These are phyloP conservation scores for Aspergillus olivimuriae DNA, from an alignment of 495 filamentous ascomycete species.

Conservation along the genomic window DNA sequence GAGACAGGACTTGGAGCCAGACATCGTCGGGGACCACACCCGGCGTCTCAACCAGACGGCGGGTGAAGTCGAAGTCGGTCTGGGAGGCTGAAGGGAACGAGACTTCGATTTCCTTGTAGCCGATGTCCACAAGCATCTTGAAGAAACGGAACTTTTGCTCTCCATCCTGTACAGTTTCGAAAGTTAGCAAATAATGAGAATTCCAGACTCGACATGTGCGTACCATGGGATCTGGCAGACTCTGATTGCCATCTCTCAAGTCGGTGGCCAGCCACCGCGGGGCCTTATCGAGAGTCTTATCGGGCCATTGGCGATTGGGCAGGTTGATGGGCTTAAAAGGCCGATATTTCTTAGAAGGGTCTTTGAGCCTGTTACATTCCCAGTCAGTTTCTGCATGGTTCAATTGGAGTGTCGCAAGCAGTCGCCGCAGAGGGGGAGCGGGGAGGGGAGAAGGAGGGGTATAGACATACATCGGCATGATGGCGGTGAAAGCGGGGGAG, in stretches of 20 bases:
- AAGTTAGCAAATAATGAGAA: neutral
- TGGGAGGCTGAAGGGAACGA: conserved; percentile 92
- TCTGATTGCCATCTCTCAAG: conserved; percentile 84
- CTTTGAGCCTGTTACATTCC: conserved; percentile 77
- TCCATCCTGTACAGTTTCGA: conserved; percentile 53
- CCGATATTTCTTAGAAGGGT: conserved; percentile 90
- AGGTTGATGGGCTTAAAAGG: conserved; percentile 70
- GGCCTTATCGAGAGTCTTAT: conserved; percentile 65
- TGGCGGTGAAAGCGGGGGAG: conserved; percentile 8
- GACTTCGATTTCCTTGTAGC: conserved; percentile 98
- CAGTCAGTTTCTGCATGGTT: neutral
- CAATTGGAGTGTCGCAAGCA: too few species aligned
- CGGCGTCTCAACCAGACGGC: conserved; percentile 79
- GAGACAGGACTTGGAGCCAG: conserved; percentile 89
- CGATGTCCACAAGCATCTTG: conserved; percentile 85
- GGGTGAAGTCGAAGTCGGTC: conserved; percentile 93
- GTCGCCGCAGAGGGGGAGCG: too few species aligned
- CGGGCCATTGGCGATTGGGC: conserved; percentile 86
- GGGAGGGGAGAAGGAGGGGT: neutral
- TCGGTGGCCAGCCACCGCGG: conserved; percentile 85
- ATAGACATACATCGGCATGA: conserved; percentile 38
- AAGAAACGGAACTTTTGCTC: conserved; percentile 95
- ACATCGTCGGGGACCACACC: conserved; percentile 87
- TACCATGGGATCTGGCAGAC: conserved; percentile 85
- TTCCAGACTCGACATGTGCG: neutral